Conservation (phyloP, 768 basidiomycete species). For the Tylopilus plumbeoviolaceoides region DNA sequence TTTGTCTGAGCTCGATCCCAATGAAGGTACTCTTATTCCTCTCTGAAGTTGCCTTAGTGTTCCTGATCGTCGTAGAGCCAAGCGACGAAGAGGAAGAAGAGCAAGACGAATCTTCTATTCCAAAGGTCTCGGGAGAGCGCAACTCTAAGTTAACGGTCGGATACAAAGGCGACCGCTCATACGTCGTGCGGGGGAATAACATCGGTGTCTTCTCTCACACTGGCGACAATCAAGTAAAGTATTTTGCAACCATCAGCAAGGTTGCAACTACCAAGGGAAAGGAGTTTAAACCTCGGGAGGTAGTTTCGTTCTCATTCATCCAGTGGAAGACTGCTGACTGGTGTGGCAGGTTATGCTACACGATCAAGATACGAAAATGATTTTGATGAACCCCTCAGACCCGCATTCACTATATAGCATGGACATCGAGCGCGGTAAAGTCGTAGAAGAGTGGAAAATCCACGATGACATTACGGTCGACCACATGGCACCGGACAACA, state of each 20-base stretch:
- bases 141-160: conserved; percentile 93
- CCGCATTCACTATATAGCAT: conserved; percentile 82
- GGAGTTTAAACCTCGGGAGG: conserved; percentile 82
- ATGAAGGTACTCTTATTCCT: conserved; percentile 45
- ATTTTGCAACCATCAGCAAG: conserved; percentile 82
- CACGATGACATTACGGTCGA: conserved; percentile 82
- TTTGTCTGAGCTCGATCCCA: conserved; percentile 57
- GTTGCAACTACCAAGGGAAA: conserved; percentile 77
- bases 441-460: conserved; percentile 99
- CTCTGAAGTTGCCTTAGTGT: neutral
- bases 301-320: conserved; percentile 31
- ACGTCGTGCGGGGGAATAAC: conserved; percentile 87
- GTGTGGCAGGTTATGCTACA: conserved; percentile 83
- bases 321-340: conserved; percentile 4
- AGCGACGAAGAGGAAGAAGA: conserved; percentile 38
- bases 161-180: conserved; percentile 92
- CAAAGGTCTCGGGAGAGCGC: conserved; percentile 51
- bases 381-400: conserved; percentile 80
- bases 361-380: conserved; percentile 94
- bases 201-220: conserved; percentile 87
- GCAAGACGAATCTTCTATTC: conserved; percentile 33
- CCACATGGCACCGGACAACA: conserved; percentile 88
- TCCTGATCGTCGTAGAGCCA: conserved; percentile 40
- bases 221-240: conserved; percentile 68
- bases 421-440: conserved; percentile 92